Evolutionary conservation across 371 early-diverging fungal genomes (phyloP).

Genomic region (Capillidium rhysosporum): DNA sequence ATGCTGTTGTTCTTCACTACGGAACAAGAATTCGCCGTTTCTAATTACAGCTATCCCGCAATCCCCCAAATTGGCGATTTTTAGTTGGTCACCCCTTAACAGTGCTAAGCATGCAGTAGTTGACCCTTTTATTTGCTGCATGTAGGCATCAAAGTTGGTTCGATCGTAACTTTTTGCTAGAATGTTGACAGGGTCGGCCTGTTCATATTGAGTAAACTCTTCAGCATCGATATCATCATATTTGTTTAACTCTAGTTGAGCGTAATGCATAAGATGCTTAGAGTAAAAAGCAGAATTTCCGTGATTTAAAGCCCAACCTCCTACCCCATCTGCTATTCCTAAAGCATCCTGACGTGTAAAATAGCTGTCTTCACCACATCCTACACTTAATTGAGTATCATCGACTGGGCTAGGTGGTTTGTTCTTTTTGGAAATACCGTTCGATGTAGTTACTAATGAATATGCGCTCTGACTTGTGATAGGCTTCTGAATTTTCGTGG

Average conservation of each 20-base stretch:
- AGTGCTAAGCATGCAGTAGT: slow-evolving; percentile 77
- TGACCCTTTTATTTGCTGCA: slow-evolving; percentile 51
- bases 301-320: slow-evolving; percentile 42
- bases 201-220: slow-evolving; percentile 35
- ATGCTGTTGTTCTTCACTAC: slow-evolving; percentile 79
- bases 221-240: slow-evolving; percentile 60
- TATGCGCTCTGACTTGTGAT: too few relatives aligned
- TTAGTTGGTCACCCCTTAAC: slow-evolving; percentile 70
- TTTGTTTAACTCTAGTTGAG: slow-evolving; percentile 54
- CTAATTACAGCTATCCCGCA: slow-evolving; percentile 78
- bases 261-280: slow-evolving; percentile 81
- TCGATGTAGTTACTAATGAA: too few relatives aligned
- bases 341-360: slow-evolving; percentile 52
- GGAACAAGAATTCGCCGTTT: slow-evolving; percentile 62
- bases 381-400: slow-evolving; percentile 44
- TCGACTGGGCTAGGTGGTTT: too few relatives aligned
- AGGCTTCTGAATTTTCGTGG: too few relatives aligned
- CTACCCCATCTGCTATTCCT: slow-evolving; percentile 71
- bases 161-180: slow-evolving; percentile 57
- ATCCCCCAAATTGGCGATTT: slow-evolving; percentile 87
- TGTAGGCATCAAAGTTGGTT: slow-evolving; percentile 21
- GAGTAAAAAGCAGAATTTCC: slow-evolving; percentile 79
- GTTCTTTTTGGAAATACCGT: too few relatives aligned
- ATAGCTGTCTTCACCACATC: slow-evolving; percentile 69
- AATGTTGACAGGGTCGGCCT: slow-evolving; percentile 58